Evolutionary conservation across 1,284 basidiomycete genomes (phyloP).

Genomic region (Sporisorium iseilematis-ciliati): DNA sequence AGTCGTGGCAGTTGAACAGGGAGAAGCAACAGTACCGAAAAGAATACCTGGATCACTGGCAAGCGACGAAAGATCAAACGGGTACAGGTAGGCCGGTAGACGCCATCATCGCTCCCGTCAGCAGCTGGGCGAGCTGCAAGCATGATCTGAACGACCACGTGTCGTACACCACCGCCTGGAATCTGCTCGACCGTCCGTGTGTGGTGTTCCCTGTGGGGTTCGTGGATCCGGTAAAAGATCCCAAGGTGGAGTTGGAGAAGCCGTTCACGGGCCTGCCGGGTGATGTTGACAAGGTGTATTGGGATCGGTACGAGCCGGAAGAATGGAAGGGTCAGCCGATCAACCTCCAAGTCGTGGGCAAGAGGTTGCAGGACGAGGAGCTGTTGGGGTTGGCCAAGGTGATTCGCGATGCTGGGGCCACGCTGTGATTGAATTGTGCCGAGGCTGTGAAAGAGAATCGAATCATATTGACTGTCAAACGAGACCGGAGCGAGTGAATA

Average conservation of each 20-base stretch:
- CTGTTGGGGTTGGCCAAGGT: constrained; percentile 72
- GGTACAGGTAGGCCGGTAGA: constrained; percentile 74
- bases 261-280: constrained; percentile 20
- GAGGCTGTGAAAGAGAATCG: too few species aligned
- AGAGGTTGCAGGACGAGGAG: constrained; percentile 79
- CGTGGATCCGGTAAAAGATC: constrained; percentile 72
- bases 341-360: constrained; percentile 77
- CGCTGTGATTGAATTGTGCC: constrained; percentile 2
- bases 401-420: constrained; percentile 47
- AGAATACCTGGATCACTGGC: constrained; percentile 75
- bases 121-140: constrained; percentile 73
- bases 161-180: constrained; percentile 47
- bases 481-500: too few species aligned
- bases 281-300: constrained; percentile 25
- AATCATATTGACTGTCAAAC: too few species aligned
- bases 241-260: constrained; percentile 72
- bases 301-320: constrained; percentile 57
- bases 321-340: constrained; percentile 76
- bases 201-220: constrained; percentile 73
- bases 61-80: constrained; percentile 72
- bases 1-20: constrained; percentile 74
- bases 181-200: constrained; percentile 35
- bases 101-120: constrained; percentile 75
- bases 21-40: constrained; percentile 71
- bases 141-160: constrained; percentile 72